phyloP scores from a whole-genome alignment of 192 early-diverging fungal genomes.

The Martensiomyces pterosporus region DNA sequence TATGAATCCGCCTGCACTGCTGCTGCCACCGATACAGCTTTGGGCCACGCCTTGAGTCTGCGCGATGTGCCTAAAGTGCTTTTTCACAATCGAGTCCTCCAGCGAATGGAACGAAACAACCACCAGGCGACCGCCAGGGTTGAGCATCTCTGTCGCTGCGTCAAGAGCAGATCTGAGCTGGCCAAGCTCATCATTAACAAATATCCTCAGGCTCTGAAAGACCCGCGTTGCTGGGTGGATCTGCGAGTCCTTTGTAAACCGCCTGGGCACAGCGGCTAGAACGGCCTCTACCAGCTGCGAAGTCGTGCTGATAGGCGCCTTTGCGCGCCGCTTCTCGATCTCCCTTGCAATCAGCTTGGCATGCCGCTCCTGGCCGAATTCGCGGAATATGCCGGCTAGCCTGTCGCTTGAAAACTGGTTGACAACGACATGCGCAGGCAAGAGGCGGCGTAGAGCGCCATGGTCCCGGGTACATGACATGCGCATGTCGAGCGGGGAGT shows the following conservation, averaged over 20 bases:
- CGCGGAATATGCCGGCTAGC: slow-evolving; percentile 58
- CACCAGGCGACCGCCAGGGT: slow-evolving; percentile 53
- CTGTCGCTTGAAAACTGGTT: slow-evolving; percentile 60
- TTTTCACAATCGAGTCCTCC: slow-evolving; percentile 70
- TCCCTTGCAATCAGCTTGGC: slow-evolving; percentile 57
- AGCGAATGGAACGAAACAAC: slow-evolving; percentile 72
- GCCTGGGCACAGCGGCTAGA: slow-evolving; percentile 47
- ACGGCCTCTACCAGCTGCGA: slow-evolving; percentile 54
- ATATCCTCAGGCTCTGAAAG: slow-evolving; percentile 63
- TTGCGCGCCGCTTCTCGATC: slow-evolving; percentile 54
- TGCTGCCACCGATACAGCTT: no score
- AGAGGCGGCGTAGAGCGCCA: slow-evolving; percentile 22
- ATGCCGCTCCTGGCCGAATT: slow-evolving; percentile 65
- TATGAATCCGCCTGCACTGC: no score
- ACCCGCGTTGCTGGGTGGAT: slow-evolving; percentile 54
- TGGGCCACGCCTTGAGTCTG: no score
- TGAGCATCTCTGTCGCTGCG: slow-evolving; percentile 51
- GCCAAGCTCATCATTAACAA: slow-evolving; percentile 68
- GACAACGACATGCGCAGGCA: slow-evolving; percentile 61
- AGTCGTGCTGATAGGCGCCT: slow-evolving; percentile 55
- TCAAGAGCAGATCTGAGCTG: slow-evolving; percentile 56
- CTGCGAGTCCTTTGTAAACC: slow-evolving; percentile 27
- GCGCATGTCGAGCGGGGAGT: slow-evolving; percentile 75
- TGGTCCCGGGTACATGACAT: slow-evolving; percentile 48
- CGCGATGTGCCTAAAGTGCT: slow-evolving; percentile 37